Percentiles rank a stretch among this genome's conserved stretches.
These are phyloP conservation scores for Canavalia gladiata DNA, from an alignment of 306 rosid genomes.

Conservation along the genomic window DNA sequence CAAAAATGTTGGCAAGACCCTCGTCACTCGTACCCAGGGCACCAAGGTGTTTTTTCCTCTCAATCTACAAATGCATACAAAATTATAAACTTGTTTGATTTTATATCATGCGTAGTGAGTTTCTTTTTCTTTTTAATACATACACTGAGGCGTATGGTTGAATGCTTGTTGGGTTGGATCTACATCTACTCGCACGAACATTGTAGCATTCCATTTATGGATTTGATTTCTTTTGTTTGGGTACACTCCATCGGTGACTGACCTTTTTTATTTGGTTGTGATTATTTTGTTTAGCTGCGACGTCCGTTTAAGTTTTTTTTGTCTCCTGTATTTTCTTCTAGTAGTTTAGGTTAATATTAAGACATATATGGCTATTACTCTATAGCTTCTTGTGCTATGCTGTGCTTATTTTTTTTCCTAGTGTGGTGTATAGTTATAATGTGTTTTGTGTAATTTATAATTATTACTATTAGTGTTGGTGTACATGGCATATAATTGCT, in stretches of 20 bases:
- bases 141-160: background rate
- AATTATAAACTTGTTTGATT: background rate
- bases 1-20: slow-evolving; percentile 90
- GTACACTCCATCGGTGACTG: background rate
- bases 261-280: background rate
- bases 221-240: background rate
- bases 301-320: no score
- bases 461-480: background rate
- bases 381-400: background rate
- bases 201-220: background rate
- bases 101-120: no score
- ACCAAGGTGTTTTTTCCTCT: slow-evolving; percentile 70
- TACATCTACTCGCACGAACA: background rate
- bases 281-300: no score
- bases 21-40: slow-evolving; percentile 93
- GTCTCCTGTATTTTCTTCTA: no score
- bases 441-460: background rate
- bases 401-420: background rate
- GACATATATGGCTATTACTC: no score
- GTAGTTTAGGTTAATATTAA: background rate
- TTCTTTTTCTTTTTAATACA: no score
- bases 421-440: background rate
- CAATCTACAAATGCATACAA: background rate
- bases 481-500: background rate
- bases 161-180: background rate